Evolutionary conservation across 2,329 filamentous ascomycete genomes (phyloP).

Genomic region (Lachnellula hyalina): DNA sequence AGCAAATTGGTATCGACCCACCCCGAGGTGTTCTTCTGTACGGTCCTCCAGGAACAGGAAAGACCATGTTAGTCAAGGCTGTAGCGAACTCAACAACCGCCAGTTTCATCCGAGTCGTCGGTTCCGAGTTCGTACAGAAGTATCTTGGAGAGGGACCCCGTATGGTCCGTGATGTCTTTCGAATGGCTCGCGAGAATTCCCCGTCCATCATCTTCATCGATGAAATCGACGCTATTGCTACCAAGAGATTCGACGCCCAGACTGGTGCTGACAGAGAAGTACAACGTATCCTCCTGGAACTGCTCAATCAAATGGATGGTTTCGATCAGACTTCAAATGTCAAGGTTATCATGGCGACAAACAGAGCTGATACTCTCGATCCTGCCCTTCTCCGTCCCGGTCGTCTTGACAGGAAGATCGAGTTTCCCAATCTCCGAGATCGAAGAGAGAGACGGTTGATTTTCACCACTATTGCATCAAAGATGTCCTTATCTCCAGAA

Average conservation of each 20-base stretch:
- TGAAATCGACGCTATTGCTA: slow-evolving; percentile 97
- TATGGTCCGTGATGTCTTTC: slow-evolving; percentile 98
- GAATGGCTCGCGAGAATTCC: slow-evolving; percentile 97
- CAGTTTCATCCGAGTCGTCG: slow-evolving; percentile 96
- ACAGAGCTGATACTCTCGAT: slow-evolving; percentile 94
- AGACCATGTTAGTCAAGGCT: slow-evolving; percentile 97
- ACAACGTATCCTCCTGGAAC: slow-evolving; percentile 93
- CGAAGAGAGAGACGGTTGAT: slow-evolving; percentile 92
- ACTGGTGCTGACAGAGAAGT: slow-evolving; percentile 97
- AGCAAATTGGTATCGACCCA: slow-evolving; percentile 98
- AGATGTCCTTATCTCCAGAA: slow-evolving; percentile 96
- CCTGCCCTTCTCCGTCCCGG: slow-evolving; percentile 91
- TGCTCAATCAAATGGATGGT: slow-evolving; percentile 99
- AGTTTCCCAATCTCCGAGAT: slow-evolving; percentile 93
- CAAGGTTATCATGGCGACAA: slow-evolving; percentile 99
- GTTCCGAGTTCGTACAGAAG: slow-evolving; percentile 98
- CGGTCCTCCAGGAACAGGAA: slow-evolving; percentile 90
- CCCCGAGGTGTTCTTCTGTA: slow-evolving; percentile 94
- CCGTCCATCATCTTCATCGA: slow-evolving; percentile 99
- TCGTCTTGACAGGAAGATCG: slow-evolving; percentile 95
- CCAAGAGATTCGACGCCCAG: slow-evolving; percentile 98
- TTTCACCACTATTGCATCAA: slow-evolving; percentile 92
- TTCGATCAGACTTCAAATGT: slow-evolving; percentile 99
- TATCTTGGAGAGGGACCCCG: slow-evolving; percentile 96
- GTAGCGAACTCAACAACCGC: slow-evolving; percentile 98